phyloP scores from a whole-genome alignment of 805 yeast genomes.

The Jamesozyma rosinii region DNA sequence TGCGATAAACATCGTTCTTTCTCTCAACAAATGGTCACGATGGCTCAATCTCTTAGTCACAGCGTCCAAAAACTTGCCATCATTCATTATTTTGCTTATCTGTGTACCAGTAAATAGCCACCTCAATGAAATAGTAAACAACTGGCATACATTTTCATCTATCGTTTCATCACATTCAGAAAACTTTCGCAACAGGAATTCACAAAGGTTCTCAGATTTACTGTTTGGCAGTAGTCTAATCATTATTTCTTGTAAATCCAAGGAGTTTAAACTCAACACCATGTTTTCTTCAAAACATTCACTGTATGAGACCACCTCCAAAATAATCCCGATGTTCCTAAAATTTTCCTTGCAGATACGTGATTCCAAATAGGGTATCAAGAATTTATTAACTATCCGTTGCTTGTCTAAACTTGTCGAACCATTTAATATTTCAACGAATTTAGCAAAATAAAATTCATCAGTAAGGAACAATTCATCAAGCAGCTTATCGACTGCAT shows the following conservation, averaged over 20 bases:
- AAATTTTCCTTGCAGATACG: conserved; percentile 6
- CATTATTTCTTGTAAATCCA: conserved; percentile 12
- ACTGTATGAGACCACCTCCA: conserved; percentile 9
- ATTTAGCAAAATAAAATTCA: conserved; percentile 4
- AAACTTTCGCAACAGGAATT: conserved; percentile 7
- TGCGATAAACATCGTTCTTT: conserved; percentile 30
- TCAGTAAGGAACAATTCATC: conserved; percentile 13
- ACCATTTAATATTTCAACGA: conserved; percentile 3
- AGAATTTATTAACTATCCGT: conserved; percentile 10
- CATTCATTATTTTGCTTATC: conserved; percentile 10
- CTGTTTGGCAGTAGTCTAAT: conserved; percentile 8
- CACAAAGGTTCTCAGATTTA: conserved; percentile 1
- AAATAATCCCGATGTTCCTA: conserved; percentile 6
- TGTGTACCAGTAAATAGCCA: conserved; percentile 5
- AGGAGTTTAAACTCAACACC: conserved; percentile 11
- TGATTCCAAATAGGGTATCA: conserved; percentile 18
- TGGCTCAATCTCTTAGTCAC: conserved; percentile 24
- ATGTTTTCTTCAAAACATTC: conserved; percentile 6
- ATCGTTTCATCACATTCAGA: conserved; percentile 5
- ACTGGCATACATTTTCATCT: conserved; percentile 18
- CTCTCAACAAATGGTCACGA: conserved; percentile 18
- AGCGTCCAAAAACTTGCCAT: conserved; percentile 18
- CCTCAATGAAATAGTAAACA: conserved; percentile 14
- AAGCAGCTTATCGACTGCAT: conserved; percentile 12
- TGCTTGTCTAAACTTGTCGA: conserved; percentile 13